Evolutionary conservation across 2,329 filamentous ascomycete species (phyloP), one percentile per base, ranked within the genome.

Genomic region (Bisporella sp.): DNA sequence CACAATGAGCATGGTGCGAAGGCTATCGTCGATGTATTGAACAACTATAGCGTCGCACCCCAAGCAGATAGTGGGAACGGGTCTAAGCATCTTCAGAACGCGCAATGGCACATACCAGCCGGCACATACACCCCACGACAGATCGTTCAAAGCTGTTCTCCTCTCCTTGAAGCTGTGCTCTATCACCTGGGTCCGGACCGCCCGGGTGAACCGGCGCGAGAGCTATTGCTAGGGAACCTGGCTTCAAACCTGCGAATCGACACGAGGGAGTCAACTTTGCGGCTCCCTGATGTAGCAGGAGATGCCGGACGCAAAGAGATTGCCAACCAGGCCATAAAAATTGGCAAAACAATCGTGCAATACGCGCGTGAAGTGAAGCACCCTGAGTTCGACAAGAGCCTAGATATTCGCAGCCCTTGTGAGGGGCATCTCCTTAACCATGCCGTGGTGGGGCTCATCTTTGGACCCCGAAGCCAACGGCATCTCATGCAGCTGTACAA

Each of bases 401-500:
- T n/a, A 8, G 41, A 12, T 9, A 43, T 43, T 29, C 11, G 41
- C 11, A 43, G 41, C 4, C 41, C 21, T 12, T 43, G 41, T 44
- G 41, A 44, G 30, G 41, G 4, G 11, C n/a, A 44, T 28, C n/a
- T 44, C 30, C 29, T 13, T 4, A 44, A 44, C 13, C 6, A n/a
- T 11, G n/a, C 13, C 13, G 41, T 30, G 1, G 41, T 28, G 30
- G 11, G 30, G 5, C 41, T 44, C 4, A 13, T 44, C 11, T 44
- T 28, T 30, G n/a, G 41, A 44, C 41, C 41, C 12, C 13, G 41
- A 28, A 44, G 41, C 31, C 45, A 21, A 13, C 12, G 21, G 11
- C 48, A 54, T 28, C 48, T 60, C 13, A 58, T 58, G 53, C 51
- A 59, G 37, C 37, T 60, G 3, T 60, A 51, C 49, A 58, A 60